These are phyloP conservation scores for Cercophora sp. DNA, from an alignment of 495 filamentous ascomycete species.

Conservation along the genomic window DNA sequence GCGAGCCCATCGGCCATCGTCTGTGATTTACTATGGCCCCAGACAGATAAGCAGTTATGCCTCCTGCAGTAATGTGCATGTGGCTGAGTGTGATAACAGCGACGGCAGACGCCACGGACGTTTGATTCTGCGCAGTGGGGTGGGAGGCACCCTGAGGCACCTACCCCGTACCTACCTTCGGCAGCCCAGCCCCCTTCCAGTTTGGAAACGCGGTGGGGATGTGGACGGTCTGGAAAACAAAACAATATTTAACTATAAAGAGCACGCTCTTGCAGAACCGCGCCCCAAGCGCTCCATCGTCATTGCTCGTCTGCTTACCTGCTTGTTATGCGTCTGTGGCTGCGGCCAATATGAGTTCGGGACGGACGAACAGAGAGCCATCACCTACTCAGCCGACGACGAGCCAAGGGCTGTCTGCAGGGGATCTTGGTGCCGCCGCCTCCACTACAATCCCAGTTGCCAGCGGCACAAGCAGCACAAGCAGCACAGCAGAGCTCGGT, in stretches of 20 bases:
- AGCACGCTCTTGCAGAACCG: neutral
- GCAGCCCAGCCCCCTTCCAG: no score
- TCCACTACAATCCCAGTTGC: neutral
- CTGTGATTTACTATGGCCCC: neutral
- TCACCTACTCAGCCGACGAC: no score
- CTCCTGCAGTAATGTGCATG: neutral
- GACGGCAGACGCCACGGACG: neutral
- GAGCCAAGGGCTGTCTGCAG: no score
- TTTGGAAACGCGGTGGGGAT: no score
- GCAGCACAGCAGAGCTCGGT: no score
- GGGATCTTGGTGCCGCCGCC: neutral
- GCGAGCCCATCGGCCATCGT: neutral
- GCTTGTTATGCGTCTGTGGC: neutral
- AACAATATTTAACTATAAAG: no score
- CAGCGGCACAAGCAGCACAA: neutral
- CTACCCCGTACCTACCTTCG: no score
- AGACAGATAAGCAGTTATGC: neutral
- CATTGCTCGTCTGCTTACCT: neutral
- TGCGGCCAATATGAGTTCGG: neutral
- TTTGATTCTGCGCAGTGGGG: neutral
- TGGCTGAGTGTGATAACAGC: neutral
- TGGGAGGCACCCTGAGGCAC: no score
- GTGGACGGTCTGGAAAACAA: no score
- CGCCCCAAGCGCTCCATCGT: neutral
- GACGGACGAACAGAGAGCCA: neutral